Percentiles rank a stretch among this genome's conserved stretches.
Evolutionary conservation across 2,329 filamentous ascomycete genomes (phyloP).

Genomic region (Leptographium lundbergii): DNA sequence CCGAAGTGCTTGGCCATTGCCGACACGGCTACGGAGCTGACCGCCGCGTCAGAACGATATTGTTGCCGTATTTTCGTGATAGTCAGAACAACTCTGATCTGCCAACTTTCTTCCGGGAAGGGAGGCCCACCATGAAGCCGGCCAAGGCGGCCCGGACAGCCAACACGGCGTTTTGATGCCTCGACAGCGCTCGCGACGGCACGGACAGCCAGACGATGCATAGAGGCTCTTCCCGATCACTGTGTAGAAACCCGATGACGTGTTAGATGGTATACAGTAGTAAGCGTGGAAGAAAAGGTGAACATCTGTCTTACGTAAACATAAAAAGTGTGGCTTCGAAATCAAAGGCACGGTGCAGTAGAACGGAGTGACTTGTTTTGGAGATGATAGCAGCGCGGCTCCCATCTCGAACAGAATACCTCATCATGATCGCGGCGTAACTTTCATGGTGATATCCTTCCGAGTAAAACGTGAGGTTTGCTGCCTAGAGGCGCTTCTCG

Average conservation of each 20-base stretch:
- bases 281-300: too few relatives aligned
- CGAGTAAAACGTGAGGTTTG: neutral
- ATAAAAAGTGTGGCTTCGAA: too few relatives aligned
- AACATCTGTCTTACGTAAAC: too few relatives aligned
- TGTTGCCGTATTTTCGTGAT: constrained; percentile 7
- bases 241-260: too few relatives aligned
- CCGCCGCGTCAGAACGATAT: constrained; percentile 8
- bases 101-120: too few relatives aligned
- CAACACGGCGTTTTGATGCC: neutral
- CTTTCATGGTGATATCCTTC: neutral
- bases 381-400: too few relatives aligned
- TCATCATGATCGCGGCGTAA: too few relatives aligned
- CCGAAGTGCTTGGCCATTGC: neutral
- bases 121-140: constrained; percentile 2
- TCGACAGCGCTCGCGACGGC: neutral
- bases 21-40: neutral
- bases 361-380: too few relatives aligned
- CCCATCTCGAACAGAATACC: too few relatives aligned
- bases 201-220: neutral
- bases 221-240: neutral
- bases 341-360: too few relatives aligned
- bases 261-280: too few relatives aligned
- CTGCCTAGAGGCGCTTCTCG: neutral
- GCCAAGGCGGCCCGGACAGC: neutral
- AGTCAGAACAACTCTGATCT: too few relatives aligned